These are phyloP conservation scores for Lophium mytilinum DNA, from an alignment of 495 filamentous ascomycete genomes.

Conservation along the genomic window DNA sequence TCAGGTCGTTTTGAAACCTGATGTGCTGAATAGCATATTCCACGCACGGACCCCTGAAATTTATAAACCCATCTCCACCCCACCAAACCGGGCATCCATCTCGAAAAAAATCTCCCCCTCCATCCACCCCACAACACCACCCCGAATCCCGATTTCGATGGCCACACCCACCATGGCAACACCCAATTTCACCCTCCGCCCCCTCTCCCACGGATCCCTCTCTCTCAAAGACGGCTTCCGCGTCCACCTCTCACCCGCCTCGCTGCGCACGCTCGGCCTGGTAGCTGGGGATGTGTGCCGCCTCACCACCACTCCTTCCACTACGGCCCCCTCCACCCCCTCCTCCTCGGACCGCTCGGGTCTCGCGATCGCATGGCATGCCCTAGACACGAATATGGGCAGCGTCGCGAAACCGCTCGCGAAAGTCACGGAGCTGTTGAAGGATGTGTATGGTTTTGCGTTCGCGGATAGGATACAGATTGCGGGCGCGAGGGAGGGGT, in stretches of 20 bases:
- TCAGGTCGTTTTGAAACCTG: too few species aligned
- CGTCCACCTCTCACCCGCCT: constrained; percentile 58
- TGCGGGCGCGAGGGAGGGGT: constrained; percentile 1
- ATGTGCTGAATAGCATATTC: too few species aligned
- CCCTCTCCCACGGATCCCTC: constrained; percentile 3
- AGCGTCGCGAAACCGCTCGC: constrained; percentile 11
- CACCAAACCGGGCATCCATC: too few species aligned
- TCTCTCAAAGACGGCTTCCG: constrained; percentile 54
- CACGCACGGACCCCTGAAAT: too few species aligned
- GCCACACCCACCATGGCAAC: background rate
- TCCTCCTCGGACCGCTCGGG: background rate
- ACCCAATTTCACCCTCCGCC: constrained; percentile 13
- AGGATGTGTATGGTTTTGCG: constrained; percentile 35
- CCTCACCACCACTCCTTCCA: constrained; percentile 31
- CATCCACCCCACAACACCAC: too few species aligned
- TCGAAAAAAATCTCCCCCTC: too few species aligned
- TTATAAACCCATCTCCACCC: too few species aligned
- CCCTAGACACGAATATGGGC: constrained; percentile 9
- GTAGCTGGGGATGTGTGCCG: constrained; percentile 51
- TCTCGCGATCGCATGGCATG: constrained; percentile 16
- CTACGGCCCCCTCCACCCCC: too few species aligned
- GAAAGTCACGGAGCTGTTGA: constrained; percentile 35
- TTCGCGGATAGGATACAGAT: constrained; percentile 12
- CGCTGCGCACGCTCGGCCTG: constrained; percentile 52
- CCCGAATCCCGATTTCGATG: too few species aligned